A percentile compares a stretch with the other conserved stretches of the same genome.
phyloP scores from a whole-genome alignment of 352 stramenopile genomes.

The Pythium aristosporum region DNA sequence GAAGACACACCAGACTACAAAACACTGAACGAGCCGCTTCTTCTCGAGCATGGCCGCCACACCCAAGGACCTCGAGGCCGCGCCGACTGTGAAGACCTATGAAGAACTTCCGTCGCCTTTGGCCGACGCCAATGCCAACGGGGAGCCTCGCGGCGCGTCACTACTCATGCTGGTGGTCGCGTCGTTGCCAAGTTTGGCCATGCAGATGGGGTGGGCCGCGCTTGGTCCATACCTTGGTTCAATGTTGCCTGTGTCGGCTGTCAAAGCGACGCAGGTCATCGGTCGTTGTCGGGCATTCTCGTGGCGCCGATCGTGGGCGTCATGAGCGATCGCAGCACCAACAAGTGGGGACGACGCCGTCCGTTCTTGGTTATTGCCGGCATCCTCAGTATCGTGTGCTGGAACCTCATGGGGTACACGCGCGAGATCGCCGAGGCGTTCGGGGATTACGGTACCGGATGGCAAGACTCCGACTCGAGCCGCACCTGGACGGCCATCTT shows the following conservation, averaged over 20 bases:
- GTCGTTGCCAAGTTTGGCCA: conserved; percentile 27
- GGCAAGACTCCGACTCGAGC: conserved; percentile 28
- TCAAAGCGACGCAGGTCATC: conserved; percentile 38
- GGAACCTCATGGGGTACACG: conserved; percentile 29
- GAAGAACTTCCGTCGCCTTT: not conserved
- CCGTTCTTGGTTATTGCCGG: conserved; percentile 25
- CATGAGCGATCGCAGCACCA: conserved; percentile 27
- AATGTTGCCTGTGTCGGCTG: conserved; percentile 38
- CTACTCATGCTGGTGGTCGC: conserved; percentile 31
- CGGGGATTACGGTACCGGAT: conserved; percentile 24
- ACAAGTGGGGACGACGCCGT: conserved; percentile 26
- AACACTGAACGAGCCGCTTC: too few species aligned
- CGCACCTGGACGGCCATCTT: conserved; percentile 48
- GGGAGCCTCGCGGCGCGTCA: not conserved
- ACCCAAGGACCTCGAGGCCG: too few species aligned
- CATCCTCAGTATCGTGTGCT: conserved; percentile 26
- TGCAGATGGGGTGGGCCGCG: conserved; percentile 31
- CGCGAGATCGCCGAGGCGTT: conserved; percentile 24
- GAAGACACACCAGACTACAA: too few species aligned
- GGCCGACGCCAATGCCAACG: not conserved
- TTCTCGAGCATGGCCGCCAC: too few species aligned
- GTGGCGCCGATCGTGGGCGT: conserved; percentile 30
- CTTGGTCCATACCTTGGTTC: conserved; percentile 43
- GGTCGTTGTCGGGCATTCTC: conserved; percentile 29
- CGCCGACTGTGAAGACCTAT: too few species aligned